Percentiles rank a stretch among this genome's conserved stretches.
Evolutionary conservation across 192 early-diverging fungal species (phyloP).

Genomic region (Coemansia erecta): DNA sequence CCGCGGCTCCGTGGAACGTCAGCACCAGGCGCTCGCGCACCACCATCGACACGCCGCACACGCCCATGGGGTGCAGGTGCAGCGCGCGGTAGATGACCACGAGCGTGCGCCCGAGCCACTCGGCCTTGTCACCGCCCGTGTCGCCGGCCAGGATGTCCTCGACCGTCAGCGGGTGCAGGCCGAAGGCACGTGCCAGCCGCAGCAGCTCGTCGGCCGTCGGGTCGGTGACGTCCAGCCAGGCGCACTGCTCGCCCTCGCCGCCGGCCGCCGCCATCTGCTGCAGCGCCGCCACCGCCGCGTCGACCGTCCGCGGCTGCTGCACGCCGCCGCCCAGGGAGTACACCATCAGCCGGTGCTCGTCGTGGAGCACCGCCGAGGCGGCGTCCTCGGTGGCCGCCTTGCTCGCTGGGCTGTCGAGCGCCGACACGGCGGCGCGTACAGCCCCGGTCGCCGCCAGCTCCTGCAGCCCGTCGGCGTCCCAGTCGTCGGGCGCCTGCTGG

Average conservation of each 20-base stretch:
- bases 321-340: background rate
- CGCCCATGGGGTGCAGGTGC: background rate
- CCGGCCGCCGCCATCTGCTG: background rate
- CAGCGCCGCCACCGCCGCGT: background rate
- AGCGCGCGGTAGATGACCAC: constrained; percentile 19
- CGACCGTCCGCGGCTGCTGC: background rate
- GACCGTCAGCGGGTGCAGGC: constrained; percentile 83
- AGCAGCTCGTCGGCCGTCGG: constrained; percentile 64
- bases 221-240: constrained; percentile 65
- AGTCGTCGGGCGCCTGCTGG: background rate
- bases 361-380: background rate
- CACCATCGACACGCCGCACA: constrained; percentile 10
- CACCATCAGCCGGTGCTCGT: background rate
- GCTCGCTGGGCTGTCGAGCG: background rate
- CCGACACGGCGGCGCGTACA: background rate
- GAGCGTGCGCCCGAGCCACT: background rate
- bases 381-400: background rate
- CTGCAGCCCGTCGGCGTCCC: constrained; percentile 1
- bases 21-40: constrained; percentile 4
- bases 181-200: constrained; percentile 60
- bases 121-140: constrained; percentile 15
- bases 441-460: constrained; percentile 3
- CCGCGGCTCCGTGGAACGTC: constrained; percentile 5
- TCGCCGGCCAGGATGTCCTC: constrained; percentile 83
- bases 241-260: constrained; percentile 12